A percentile compares a stretch with the other conserved stretches of the same genome.
Evolutionary conservation across 2,329 filamentous ascomycete genomes (phyloP).

Genomic region (Endoconidiophora polonica): DNA sequence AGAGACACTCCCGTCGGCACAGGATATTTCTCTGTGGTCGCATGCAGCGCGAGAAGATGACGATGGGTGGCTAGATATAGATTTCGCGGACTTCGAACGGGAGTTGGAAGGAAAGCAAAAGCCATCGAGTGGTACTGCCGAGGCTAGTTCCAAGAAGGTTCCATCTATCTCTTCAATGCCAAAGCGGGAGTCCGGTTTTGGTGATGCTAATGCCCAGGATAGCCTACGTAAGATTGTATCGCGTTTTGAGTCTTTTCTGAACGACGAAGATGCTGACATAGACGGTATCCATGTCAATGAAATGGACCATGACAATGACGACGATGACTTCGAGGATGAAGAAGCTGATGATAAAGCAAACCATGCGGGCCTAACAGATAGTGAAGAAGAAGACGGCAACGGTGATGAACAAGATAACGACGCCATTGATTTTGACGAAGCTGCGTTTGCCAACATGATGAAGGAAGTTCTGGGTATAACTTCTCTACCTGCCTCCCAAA

Average conservation of each 20-base stretch:
- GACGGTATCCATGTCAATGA: conserved; percentile 56
- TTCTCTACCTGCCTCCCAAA: conserved; percentile 13
- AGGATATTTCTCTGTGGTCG: conserved; percentile 58
- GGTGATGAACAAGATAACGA: conserved; percentile 54
- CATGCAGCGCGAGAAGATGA: conserved; percentile 50
- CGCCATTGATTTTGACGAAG: conserved; percentile 66
- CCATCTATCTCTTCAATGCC: neutral
- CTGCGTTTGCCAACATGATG: conserved; percentile 77
- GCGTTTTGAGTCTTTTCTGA: conserved; percentile 81
- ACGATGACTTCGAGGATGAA: conserved; percentile 27
- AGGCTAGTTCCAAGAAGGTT: neutral
- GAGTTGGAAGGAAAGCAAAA: conserved; percentile 44
- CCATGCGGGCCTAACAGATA: neutral
- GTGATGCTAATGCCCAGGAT: conserved; percentile 49
- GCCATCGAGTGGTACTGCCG: conserved; percentile 21
- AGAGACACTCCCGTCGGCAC: conserved; percentile 46
- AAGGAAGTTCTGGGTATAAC: conserved; percentile 70
- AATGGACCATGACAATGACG: conserved; percentile 32
- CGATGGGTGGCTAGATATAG: conserved; percentile 83
- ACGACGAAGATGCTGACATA: conserved; percentile 64
- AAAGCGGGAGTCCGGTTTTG: conserved; percentile 31
- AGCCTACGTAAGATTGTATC: conserved; percentile 83
- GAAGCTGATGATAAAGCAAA: conserved; percentile 24
- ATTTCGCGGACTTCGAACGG: conserved; percentile 73
- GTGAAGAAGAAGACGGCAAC: conserved; percentile 33